Evolutionary conservation across 805 yeast species (phyloP).

Genomic region (Saccharomycopsis microspora): DNA sequence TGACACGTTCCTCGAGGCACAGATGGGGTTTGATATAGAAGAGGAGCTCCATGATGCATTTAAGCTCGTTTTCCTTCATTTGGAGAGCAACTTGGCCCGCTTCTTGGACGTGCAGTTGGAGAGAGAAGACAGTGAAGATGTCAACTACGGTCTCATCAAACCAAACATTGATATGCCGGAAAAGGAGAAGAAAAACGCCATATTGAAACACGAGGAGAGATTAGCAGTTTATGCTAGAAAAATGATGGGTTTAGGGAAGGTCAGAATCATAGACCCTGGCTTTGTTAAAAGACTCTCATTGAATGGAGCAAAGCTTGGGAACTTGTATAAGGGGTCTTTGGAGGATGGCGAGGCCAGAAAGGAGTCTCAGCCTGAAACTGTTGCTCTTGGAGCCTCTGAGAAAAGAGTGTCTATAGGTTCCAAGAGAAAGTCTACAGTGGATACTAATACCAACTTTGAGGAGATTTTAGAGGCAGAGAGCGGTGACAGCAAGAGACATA

Average conservation of each 20-base stretch:
- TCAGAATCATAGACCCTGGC: background rate
- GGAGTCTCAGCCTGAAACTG: background rate
- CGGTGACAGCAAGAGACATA: no score
- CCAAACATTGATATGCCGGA: background rate
- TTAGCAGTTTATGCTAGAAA: slow-evolving; percentile 2
- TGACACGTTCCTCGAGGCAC: slow-evolving; percentile 12
- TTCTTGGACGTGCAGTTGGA: slow-evolving; percentile 30
- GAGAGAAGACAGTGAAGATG: slow-evolving; percentile 42
- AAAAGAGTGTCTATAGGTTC: background rate
- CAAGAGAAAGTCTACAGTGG: background rate
- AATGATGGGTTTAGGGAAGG: slow-evolving; percentile 5
- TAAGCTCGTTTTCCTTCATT: slow-evolving; percentile 32
- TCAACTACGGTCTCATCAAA: slow-evolving; percentile 22
- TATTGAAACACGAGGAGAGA: background rate
- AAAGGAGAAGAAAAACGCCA: background rate
- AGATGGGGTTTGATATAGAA: background rate
- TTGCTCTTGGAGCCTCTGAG: background rate
- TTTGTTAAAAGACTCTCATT: slow-evolving; percentile 5
- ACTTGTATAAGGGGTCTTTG: slow-evolving; percentile 1
- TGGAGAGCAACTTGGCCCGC: slow-evolving; percentile 36
- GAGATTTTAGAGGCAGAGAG: no score
- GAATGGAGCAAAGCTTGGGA: slow-evolving; percentile 11
- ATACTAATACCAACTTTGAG: no score
- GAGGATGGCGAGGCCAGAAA: background rate
- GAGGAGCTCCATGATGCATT: slow-evolving; percentile 23